Evolutionary conservation across 305 asterid species (phyloP), one percentile per base, ranked within the genome.

Genomic region (Plantago lanceolata): DNA sequence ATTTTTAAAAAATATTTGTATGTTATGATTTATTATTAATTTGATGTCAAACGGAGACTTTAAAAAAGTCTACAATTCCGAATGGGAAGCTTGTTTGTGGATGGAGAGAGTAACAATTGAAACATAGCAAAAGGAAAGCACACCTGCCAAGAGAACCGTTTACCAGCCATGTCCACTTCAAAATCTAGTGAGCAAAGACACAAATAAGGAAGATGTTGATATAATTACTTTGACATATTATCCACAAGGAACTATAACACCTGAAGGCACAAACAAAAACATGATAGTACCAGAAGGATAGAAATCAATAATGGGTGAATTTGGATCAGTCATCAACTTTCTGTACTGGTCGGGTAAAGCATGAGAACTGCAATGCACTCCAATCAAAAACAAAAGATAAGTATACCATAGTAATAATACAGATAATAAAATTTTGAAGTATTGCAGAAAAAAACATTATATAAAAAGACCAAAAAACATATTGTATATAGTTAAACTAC

Each of bases 161-260:
- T 89, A 14, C 99, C 99, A 44, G 88, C 90, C 99, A 89, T 93
- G 82, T 93, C 99, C 59, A 93, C 92, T 77, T 87, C 99, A 54
- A 93, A 93, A 79, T 93, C 99, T 89, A 82, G 75, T 24, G 53
- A 68, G 68, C 24, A 68, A 74, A 79, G 68, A n/a, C 57, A 54
- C 24, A 66, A 59, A 13, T 24, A 45, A 69, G 33, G 59, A 53
- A 19, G 33, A 29, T 63, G 64, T 52, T 56, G n/a, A n/a, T n/a
- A 61, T 59, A 31, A 28, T 17, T 56, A 18, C 55, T 49, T 50
- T 59, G 43, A 61, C 63, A 61, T 3, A 54, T 61, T 37, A 45
- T 18, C 45, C 50, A 14, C 24, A 44, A n/a, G 37, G 59, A 48
- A 47, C 17, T 59, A 43, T 45, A 20, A 31, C 18, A 31, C 20